Conservation (phyloP, 2,329 filamentous ascomycete genomes). For the Epichloe glyceriae region DNA sequence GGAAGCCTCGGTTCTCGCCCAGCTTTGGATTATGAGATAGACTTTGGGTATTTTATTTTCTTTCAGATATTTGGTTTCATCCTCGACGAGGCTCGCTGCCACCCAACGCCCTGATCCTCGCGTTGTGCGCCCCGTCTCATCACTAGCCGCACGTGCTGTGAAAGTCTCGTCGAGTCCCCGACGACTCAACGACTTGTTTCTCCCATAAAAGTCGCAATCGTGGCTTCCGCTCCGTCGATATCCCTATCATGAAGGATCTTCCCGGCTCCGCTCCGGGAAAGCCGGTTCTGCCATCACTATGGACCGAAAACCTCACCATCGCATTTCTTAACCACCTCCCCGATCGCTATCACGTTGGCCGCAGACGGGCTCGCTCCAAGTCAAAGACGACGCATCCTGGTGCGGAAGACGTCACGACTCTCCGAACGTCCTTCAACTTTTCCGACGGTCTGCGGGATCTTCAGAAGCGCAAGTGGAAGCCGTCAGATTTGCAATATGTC, state of each 20-base stretch:
- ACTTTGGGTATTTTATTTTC: slow-evolving; percentile 20
- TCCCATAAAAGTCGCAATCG: slow-evolving; percentile 5
- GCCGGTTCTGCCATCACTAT: slow-evolving; percentile 26
- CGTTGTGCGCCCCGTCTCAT: slow-evolving; percentile 2
- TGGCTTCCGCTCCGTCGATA: slow-evolving; percentile 5
- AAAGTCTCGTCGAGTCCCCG: slow-evolving; percentile 8
- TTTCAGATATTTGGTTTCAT: slow-evolving; percentile 13
- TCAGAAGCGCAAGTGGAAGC: slow-evolving; percentile 64
- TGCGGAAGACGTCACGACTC: slow-evolving; percentile 51
- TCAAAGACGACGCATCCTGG: slow-evolving; percentile 20
- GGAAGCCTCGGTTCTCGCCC: slow-evolving; percentile 5
- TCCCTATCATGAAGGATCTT: slow-evolving; percentile 25
- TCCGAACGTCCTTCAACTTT: slow-evolving; percentile 75
- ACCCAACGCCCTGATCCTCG: background rate
- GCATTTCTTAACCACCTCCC: slow-evolving; percentile 30
- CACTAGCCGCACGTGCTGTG: background rate
- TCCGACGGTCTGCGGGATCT: slow-evolving; percentile 64
- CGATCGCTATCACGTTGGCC: slow-evolving; percentile 25
- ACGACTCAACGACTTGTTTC: background rate
- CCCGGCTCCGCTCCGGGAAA: slow-evolving; percentile 25
- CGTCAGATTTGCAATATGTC: slow-evolving; percentile 76
- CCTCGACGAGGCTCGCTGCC: slow-evolving; percentile 6
- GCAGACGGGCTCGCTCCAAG: slow-evolving; percentile 26
- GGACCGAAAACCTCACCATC: slow-evolving; percentile 28
- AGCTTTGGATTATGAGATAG: slow-evolving; percentile 23